Percentiles rank a stretch among this genome's conserved stretches.
Conservation (phyloP, 371 early-diverging fungal species). For the Mucor velutinosus region DNA sequence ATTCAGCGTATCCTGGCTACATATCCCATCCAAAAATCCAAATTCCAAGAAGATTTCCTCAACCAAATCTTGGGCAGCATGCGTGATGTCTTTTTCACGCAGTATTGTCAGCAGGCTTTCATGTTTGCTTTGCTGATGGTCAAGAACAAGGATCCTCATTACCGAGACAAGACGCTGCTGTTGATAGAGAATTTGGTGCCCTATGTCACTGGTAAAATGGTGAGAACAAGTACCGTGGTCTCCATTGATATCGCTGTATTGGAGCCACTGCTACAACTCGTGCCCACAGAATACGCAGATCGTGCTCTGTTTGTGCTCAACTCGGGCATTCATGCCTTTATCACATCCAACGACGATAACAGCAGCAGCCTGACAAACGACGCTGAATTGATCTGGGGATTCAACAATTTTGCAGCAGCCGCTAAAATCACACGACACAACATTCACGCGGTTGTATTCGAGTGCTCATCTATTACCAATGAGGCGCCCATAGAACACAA, state of each 20-base stretch:
- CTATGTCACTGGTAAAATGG: conserved; percentile 41
- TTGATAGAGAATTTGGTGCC: conserved; percentile 70
- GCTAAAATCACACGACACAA: conserved; percentile 49
- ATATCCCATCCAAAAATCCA: conserved; percentile 67
- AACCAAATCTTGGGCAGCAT: conserved; percentile 65
- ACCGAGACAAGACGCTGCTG: conserved; percentile 66
- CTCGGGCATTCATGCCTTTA: conserved; percentile 54
- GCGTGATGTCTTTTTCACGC: conserved; percentile 67
- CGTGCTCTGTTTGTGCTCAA: conserved; percentile 74
- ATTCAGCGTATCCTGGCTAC: conserved; percentile 61
- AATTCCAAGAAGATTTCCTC: conserved; percentile 75
- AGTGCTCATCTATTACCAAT: conserved; percentile 50
- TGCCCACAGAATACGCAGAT: conserved; percentile 68
- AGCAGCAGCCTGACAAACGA: conserved; percentile 18
- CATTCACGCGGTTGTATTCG: conserved; percentile 55
- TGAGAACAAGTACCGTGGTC: conserved; percentile 6
- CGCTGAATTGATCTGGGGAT: conserved; percentile 38
- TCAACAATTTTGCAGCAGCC: conserved; percentile 32
- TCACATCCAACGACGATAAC: conserved; percentile 5
- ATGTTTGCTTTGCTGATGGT: conserved; percentile 67
- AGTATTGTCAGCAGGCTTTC: conserved; percentile 62
- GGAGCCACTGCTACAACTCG: conserved; percentile 56
- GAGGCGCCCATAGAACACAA: conserved; percentile 46
- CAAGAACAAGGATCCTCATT: conserved; percentile 62
- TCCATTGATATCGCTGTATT: conserved; percentile 49